These are phyloP conservation scores for Fusarium marasasianum DNA, from an alignment of 2,329 filamentous ascomycete species.

Conservation along the genomic window DNA sequence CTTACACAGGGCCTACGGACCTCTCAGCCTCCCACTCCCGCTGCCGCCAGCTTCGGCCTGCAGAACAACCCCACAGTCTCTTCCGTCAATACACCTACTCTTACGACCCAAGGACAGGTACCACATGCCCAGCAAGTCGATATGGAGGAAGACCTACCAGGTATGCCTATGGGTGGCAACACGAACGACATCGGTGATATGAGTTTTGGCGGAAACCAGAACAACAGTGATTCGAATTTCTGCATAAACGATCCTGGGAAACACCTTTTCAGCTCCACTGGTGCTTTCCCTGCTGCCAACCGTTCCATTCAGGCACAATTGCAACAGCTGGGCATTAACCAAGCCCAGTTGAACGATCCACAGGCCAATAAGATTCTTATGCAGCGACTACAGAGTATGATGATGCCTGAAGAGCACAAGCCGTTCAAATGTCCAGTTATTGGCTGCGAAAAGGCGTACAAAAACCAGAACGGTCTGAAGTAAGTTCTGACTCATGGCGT, in stretches of 20 bases:
- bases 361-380: conserved; percentile 72
- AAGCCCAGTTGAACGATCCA: conserved; percentile 80
- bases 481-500: conserved; percentile 58
- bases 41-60: conserved; percentile 78
- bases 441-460: conserved; percentile 98
- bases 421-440: conserved; percentile 98
- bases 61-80: conserved; percentile 97
- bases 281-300: conserved; percentile 72
- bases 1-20: conserved; percentile 81
- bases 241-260: conserved; percentile 95
- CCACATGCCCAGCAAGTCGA: conserved; percentile 68
- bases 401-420: conserved; percentile 90
- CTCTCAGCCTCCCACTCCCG: conserved; percentile 87
- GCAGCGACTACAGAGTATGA: conserved; percentile 67
- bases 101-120: conserved; percentile 80
- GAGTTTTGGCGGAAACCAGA: conserved; percentile 59
- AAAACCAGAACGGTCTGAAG: conserved; percentile 99
- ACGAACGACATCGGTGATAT: conserved; percentile 61
- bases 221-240: conserved; percentile 56
- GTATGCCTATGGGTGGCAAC: conserved; percentile 70
- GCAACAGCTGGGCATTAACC: conserved; percentile 78
- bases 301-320: conserved; percentile 73
- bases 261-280: conserved; percentile 87
- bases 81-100: conserved; percentile 93
- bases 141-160: conserved; percentile 77